Conservation (phyloP, 192 early-diverging fungal genomes). For the Podochytrium sp. region DNA sequence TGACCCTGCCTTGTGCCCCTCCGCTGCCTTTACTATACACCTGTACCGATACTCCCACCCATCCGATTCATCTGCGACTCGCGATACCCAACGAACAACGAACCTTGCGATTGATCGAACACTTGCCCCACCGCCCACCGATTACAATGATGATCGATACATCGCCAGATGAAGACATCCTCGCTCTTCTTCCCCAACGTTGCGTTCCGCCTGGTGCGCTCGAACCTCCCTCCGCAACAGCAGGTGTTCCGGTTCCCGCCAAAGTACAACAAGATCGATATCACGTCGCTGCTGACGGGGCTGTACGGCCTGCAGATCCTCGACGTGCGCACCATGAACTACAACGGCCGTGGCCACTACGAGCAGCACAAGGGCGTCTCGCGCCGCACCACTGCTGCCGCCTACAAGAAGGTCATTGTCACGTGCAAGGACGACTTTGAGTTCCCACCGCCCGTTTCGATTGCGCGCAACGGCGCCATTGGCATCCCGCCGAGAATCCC, state of each 20-base stretch:
- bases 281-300: constrained; percentile 79
- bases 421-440: constrained; percentile 69
- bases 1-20: background rate
- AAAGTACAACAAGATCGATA: constrained; percentile 92
- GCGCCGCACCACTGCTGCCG: constrained; percentile 17
- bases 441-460: constrained; percentile 54
- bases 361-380: constrained; percentile 33
- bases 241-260: constrained; percentile 90
- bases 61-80: background rate
- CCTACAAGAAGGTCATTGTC: constrained; percentile 72
- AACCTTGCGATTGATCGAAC: too few species aligned
- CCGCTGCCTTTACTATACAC: background rate
- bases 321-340: constrained; percentile 90
- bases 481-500: constrained; percentile 32
- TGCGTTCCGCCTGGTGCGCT: constrained; percentile 78
- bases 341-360: constrained; percentile 59
- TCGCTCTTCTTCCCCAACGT: constrained; percentile 87
- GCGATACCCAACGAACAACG: background rate
- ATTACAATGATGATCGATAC: too few species aligned
- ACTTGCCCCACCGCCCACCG: background rate
- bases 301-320: constrained; percentile 83
- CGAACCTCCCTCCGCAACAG: constrained; percentile 81
- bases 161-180: background rate
- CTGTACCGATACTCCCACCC: background rate
- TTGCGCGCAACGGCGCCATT: constrained; percentile 27